phyloP scores from a whole-genome alignment of 305 asterid species.

The Ilex paraguariensis region DNA sequence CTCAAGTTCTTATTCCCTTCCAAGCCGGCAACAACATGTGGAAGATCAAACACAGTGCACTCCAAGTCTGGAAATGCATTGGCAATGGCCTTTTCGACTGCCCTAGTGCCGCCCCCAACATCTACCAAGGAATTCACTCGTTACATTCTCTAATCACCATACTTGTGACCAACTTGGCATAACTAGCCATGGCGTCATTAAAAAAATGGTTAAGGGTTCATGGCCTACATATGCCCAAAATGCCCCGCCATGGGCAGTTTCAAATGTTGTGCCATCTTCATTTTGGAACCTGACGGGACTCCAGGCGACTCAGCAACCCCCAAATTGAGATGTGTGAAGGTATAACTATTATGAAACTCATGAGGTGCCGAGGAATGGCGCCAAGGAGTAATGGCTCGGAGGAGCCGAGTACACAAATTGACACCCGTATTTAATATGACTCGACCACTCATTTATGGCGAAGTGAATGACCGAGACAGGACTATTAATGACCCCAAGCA shows the following conservation, averaged over 20 bases:
- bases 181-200: constrained; percentile 11
- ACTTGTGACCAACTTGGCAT: not conserved
- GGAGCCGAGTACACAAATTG: too few relatives aligned
- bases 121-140: constrained; percentile 6
- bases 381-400: too few relatives aligned
- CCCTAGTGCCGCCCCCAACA: constrained; percentile 19
- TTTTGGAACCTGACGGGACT: constrained; percentile 21
- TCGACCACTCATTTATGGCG: too few relatives aligned
- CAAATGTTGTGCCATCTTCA: constrained; percentile 6
- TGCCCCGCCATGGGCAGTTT: constrained; percentile 2
- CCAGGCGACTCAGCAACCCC: too few relatives aligned
- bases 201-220: constrained; percentile 1
- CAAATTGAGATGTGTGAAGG: too few relatives aligned
- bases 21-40: constrained; percentile 8
- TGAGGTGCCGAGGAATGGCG: too few relatives aligned
- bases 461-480: too few relatives aligned
- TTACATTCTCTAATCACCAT: not conserved
- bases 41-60: constrained; percentile 11
- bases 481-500: too few relatives aligned
- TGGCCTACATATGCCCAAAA: constrained; percentile 9
- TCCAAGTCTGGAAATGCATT: constrained; percentile 1
- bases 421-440: too few relatives aligned
- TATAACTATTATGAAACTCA: too few relatives aligned
- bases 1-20: not conserved
- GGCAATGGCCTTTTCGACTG: constrained; percentile 11